phyloP scores from a whole-genome alignment of 208 protist genomes.

The Trypanosoma brucei region DNA sequence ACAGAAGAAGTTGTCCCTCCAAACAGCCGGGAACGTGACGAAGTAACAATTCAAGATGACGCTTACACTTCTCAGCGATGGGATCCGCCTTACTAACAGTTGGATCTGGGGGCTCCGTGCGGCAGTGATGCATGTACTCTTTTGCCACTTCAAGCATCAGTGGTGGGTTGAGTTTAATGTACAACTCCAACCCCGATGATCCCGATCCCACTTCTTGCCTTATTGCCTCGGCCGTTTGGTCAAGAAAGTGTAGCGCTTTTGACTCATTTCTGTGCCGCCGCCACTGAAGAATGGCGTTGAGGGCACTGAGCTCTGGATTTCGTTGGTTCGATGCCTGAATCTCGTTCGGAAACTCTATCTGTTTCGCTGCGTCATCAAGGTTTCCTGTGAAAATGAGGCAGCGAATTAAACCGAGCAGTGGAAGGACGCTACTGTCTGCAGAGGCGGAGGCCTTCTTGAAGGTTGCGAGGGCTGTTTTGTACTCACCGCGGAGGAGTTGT shows the following conservation, averaged over 20 bases:
- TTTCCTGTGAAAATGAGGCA: conserved; percentile 65
- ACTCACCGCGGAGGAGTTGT: conserved; percentile 69
- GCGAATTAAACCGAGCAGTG: conserved; percentile 67
- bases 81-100: conserved; percentile 50
- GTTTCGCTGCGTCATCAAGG: conserved; percentile 77
- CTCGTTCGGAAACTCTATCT: conserved; percentile 86
- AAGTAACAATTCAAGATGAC: conserved; percentile 73
- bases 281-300: conserved; percentile 83
- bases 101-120: conserved; percentile 83
- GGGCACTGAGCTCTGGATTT: conserved; percentile 69
- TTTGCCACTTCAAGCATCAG: conserved; percentile 79
- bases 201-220: conserved; percentile 42
- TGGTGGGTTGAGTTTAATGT: conserved; percentile 68
- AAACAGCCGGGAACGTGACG: conserved; percentile 83
- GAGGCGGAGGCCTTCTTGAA: conserved; percentile 74
- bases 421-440: conserved; percentile 64
- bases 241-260: conserved; percentile 53
- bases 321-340: conserved; percentile 73
- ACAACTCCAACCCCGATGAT: conserved; percentile 48
- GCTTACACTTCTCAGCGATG: conserved; percentile 56
- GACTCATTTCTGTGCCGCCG: conserved; percentile 54
- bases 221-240: conserved; percentile 78
- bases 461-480: conserved; percentile 52
- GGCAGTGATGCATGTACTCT: conserved; percentile 85
- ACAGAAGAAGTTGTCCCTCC: conserved; percentile 84